Conservation (phyloP, 768 basidiomycete species). For the Suillus ampliporus region DNA sequence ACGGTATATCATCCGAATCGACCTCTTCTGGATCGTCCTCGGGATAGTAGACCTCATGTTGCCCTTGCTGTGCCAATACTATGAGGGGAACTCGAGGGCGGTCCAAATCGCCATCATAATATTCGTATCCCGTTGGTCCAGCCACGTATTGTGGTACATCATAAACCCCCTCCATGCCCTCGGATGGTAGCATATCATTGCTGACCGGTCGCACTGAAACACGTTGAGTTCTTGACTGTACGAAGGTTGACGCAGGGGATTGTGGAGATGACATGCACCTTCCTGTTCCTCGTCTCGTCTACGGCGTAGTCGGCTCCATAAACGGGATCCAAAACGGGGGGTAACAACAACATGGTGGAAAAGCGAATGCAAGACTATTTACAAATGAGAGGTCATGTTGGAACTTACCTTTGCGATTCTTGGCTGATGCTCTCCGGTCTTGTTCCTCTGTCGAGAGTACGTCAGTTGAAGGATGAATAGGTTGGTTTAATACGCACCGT, state of each 20-base stretch:
- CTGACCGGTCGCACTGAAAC: slow-evolving; percentile 25
- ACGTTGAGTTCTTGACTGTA: slow-evolving; percentile 24
- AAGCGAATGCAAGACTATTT: slow-evolving; percentile 43
- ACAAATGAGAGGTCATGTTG: slow-evolving; percentile 27
- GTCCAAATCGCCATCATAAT: slow-evolving; percentile 33
- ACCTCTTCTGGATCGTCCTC: slow-evolving; percentile 28
- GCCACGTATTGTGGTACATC: slow-evolving; percentile 18
- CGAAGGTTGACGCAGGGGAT: slow-evolving; percentile 35
- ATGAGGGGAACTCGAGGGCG: slow-evolving; percentile 64
- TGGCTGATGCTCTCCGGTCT: slow-evolving; percentile 62
- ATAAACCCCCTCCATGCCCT: slow-evolving; percentile 15
- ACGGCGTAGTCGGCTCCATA: slow-evolving; percentile 43
- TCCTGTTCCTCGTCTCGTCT: slow-evolving; percentile 49
- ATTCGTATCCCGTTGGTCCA: slow-evolving; percentile 24
- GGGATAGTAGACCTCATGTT: slow-evolving; percentile 37
- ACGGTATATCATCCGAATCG: slow-evolving; percentile 36
- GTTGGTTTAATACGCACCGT: slow-evolving; percentile 56
- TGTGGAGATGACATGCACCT: slow-evolving; percentile 56
- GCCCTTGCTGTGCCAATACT: slow-evolving; percentile 62
- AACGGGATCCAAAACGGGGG: slow-evolving; percentile 35
- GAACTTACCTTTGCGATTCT: slow-evolving; percentile 87
- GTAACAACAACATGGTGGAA: slow-evolving; percentile 36
- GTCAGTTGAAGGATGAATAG: slow-evolving; percentile 6
- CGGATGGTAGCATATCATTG: slow-evolving; percentile 24
- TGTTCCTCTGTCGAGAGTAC: slow-evolving; percentile 61